Base-by-base conservation (phyloP, 768 basidiomycete species). In the Leccinum longicurvipes region DNA sequence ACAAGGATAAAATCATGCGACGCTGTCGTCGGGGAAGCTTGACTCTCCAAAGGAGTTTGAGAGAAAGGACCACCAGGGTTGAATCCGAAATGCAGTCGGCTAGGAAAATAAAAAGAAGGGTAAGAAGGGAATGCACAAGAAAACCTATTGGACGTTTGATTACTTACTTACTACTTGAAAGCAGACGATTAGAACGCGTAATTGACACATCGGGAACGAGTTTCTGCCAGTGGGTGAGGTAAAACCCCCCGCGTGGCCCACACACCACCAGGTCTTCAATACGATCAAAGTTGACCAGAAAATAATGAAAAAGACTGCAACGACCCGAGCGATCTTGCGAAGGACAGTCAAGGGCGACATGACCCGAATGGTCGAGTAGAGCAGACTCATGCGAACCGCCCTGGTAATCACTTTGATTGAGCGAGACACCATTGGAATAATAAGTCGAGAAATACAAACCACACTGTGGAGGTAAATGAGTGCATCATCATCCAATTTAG, bases 1-100 rank as follows among this genome's bases (percentile, higher is more conserved):
- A 64, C 17, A 62, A 31, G 25, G 41, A 56, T 14, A 65, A 15
- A n/a, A 65, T 48, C 63, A 64, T 64, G 24, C 48, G 53, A 36
- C 53, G 63, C 29, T 59, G 60, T 41, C 55, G 24, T 23, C 4
- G 24, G 14, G 63, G 57, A 46, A 64, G 63, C 9, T 44, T 56
- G 19, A 62, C 46, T 23, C 34, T 49, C 63, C 60, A 57, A 24
- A 64, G 57, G 24, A 64, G 49, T 21, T 31, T 31, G 14, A 48
- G 47, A 14, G 47, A 21, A 14, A 48, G 14, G 28, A 14, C 29
- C n/a, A 48, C 28, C 19, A 48, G 19, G 19, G 28, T 21, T 28
- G 47, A 19, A 31, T 48, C 47, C 15, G 28, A 29, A 15, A 48
- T 9, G 19, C 25, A 48, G 21, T 31, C 47, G 6, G 28, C 47